Conservation (phyloP, 1,284 basidiomycete genomes). For the Leccinum insolens region DNA sequence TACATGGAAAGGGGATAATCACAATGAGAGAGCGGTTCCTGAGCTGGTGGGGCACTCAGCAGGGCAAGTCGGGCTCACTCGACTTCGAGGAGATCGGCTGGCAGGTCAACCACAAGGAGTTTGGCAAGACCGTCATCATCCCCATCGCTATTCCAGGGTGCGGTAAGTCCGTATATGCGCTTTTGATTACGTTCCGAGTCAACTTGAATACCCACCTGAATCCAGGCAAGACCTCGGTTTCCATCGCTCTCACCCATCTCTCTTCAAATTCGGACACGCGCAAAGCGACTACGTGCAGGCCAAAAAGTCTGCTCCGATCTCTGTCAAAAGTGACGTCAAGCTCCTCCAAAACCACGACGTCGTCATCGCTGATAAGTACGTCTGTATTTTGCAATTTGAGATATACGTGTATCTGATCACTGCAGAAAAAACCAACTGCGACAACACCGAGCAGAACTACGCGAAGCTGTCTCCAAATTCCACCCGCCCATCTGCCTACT, state of each 20-base stretch:
- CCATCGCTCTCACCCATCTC: constrained; percentile 71
- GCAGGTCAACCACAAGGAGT: constrained; percentile 34
- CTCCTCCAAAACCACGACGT: constrained; percentile 69
- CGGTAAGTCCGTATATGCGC: constrained; percentile 53
- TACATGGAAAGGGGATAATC: constrained; percentile 82
- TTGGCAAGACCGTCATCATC: constrained; percentile 83
- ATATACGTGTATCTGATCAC: neutral
- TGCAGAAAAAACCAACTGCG: constrained; percentile 85
- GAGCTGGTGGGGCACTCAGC: constrained; percentile 59
- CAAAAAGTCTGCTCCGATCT: constrained; percentile 80
- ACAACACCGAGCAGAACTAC: constrained; percentile 75
- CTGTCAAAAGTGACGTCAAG: constrained; percentile 75
- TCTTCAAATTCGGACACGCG: constrained; percentile 87
- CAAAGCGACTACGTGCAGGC: constrained; percentile 89
- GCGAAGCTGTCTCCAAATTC: constrained; percentile 49
- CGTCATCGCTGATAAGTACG: constrained; percentile 89
- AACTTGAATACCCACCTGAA: neutral
- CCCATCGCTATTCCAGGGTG: constrained; percentile 93
- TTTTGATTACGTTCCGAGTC: neutral
- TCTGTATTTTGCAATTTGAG: constrained; percentile 1
- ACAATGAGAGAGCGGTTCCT: constrained; percentile 83
- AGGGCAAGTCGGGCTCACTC: constrained; percentile 42
- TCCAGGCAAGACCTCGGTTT: constrained; percentile 86
- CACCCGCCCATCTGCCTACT: constrained; percentile 67
- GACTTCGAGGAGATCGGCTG: constrained; percentile 20